Evolutionary conservation across 192 early-diverging fungal species (phyloP).

Genomic region (Cetraspora pellucida): DNA sequence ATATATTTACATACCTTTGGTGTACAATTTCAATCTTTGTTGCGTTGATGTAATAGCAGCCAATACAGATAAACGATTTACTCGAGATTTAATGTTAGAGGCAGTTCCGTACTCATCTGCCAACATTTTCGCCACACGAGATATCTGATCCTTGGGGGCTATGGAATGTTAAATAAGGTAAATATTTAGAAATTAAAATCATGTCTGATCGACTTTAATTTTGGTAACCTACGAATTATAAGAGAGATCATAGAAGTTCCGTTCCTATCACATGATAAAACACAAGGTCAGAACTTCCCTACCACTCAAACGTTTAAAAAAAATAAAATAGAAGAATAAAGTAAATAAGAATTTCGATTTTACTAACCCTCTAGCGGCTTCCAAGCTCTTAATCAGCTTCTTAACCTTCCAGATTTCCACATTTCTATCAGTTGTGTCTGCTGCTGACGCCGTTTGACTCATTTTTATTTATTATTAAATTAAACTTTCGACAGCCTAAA

Average conservation of each 20-base stretch:
- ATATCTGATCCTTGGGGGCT: slow-evolving; percentile 90
- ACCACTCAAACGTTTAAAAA: too few relatives aligned
- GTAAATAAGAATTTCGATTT: too few relatives aligned
- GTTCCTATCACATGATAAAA: slow-evolving; percentile 58
- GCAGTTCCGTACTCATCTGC: slow-evolving; percentile 99
- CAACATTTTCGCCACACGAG: slow-evolving; percentile 88
- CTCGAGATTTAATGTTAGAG: slow-evolving; percentile 99
- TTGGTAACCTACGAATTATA: slow-evolving; percentile 27
- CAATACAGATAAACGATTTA: slow-evolving; percentile 96
- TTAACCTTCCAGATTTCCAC: slow-evolving; percentile 98
- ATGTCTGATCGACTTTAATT: neutral
- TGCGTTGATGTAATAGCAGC: slow-evolving; percentile 98
- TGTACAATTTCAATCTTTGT: slow-evolving; percentile 94
- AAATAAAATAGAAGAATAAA: too few relatives aligned
- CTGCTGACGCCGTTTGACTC: slow-evolving; percentile 36
- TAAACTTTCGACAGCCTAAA: neutral
- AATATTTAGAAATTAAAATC: neutral
- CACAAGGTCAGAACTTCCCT: too few relatives aligned
- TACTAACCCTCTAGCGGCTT: slow-evolving; percentile 84
- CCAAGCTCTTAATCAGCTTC: slow-evolving; percentile 96
- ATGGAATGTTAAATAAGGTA: neutral
- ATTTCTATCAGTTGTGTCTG: slow-evolving; percentile 75
- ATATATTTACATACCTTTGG: slow-evolving; percentile 48
- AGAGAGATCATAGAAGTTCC: slow-evolving; percentile 99
- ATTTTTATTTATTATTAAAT: slow-evolving; percentile 14